These are phyloP conservation scores for Gossypium schwendimanii DNA, from an alignment of 441 rosid genomes.

Conservation along the genomic window DNA sequence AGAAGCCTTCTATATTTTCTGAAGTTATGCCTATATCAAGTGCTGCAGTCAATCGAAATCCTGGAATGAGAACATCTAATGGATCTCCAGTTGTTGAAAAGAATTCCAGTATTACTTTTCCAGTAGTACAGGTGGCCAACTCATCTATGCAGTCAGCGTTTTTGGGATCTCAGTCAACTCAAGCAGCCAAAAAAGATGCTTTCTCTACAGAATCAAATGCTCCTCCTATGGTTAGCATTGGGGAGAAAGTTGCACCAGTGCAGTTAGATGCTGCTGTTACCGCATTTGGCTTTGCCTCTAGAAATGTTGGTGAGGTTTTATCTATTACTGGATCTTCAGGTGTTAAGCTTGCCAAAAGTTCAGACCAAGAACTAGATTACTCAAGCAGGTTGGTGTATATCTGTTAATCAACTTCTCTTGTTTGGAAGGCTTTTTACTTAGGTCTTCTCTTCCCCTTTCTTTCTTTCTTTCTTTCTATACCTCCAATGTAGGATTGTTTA, in stretches of 20 bases:
- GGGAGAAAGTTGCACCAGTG: slow-evolving; percentile 24
- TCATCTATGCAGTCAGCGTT: slow-evolving; percentile 28
- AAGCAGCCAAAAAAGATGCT: slow-evolving; percentile 23
- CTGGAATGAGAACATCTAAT: slow-evolving; percentile 26
- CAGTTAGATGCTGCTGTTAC: slow-evolving; percentile 26
- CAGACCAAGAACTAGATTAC: slow-evolving; percentile 25
- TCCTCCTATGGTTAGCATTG: slow-evolving; percentile 19
- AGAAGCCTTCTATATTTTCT: slow-evolving; percentile 26
- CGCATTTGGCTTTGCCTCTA: slow-evolving; percentile 16
- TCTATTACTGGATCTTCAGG: slow-evolving; percentile 20
- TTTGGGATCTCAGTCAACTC: slow-evolving; percentile 25
- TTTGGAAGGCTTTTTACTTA: not conserved
- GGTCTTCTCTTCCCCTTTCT: not conserved
- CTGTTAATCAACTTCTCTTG: not conserved
- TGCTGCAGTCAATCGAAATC: slow-evolving; percentile 28
- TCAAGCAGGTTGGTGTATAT: slow-evolving; percentile 36
- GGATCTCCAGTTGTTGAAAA: slow-evolving; percentile 32
- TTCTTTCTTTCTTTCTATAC: not conserved
- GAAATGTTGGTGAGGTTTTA: slow-evolving; percentile 17
- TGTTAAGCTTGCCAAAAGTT: slow-evolving; percentile 16
- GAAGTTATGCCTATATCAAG: slow-evolving; percentile 25
- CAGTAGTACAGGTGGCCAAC: slow-evolving; percentile 22
- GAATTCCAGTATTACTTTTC: slow-evolving; percentile 19
- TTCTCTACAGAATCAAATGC: slow-evolving; percentile 20
- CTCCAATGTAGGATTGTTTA: not conserved